Evolutionary conservation across 2,329 filamentous ascomycete genomes (phyloP), one percentile per base, ranked within the genome.

Genomic region (Monilinia aucupariae): DNA sequence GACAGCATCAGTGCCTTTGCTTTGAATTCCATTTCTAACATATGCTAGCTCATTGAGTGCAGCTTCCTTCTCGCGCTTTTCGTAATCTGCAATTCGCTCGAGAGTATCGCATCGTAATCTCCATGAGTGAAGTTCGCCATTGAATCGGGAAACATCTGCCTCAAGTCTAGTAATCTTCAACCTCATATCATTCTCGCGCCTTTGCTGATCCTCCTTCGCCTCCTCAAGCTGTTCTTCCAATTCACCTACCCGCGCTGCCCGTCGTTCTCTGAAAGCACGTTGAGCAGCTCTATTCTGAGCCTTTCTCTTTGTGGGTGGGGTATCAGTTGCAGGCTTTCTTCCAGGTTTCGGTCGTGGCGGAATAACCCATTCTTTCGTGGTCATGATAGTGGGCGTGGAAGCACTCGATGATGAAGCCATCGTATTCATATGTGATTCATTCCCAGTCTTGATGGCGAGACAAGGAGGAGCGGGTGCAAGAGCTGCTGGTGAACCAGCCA

Each of bases 211-310:
- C 48, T 82, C 81, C 69, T 82, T 84, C 52, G 84, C 78, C 64
- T 85, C 81, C 4, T 87, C 84, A 8, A 89, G 77, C 71, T 86
- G 83, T 68, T 87, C 84, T 74, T 90, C 85, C 39, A 89, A 77
- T 73, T 88, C 92, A 47, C 89, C 87, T 8, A 97, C 90, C 47
- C 91, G 89, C 30, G 91, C 90, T 2, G 91, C 91, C 67, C 93
- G 85, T 64, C 93, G 83, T 76, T 96, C 92, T 41, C 93, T 84
- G 76, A 97, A 97, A 1, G 90, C 91, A 64, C 93, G 82, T 78
- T 97, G 93, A 3, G 93, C 93, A 53, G 91, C 90, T 65, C 94
- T 85, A 75, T 97, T 97, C 78, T 97, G 94, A 1, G 91, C 90
- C 79, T 97, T 96, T 68, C 94, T 86, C 78, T 96, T 96, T 50